phyloP scores from a whole-genome alignment of 2,329 filamentous ascomycete genomes.

The Thelonectria rubi region DNA sequence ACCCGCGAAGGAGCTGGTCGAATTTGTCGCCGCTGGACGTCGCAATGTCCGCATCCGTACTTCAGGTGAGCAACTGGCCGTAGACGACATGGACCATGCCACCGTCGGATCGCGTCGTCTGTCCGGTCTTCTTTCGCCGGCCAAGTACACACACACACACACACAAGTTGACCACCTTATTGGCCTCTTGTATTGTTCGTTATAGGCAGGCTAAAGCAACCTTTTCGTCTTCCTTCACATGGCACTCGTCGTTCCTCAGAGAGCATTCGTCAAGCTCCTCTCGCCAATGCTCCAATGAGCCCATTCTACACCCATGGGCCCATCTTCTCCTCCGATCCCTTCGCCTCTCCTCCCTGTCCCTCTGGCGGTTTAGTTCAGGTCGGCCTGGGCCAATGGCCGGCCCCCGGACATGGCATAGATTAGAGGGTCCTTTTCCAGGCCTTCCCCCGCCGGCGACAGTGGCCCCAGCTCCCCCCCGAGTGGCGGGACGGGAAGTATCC shows the following conservation, averaged over 20 bases:
- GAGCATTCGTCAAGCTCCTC: conserved; percentile 3
- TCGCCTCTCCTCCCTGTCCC: conserved; percentile 1
- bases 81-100: too few relatives aligned
- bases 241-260: neutral
- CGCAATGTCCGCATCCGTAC: too few relatives aligned
- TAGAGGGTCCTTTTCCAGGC: too few relatives aligned
- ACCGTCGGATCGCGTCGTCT: too few relatives aligned
- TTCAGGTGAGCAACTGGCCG: too few relatives aligned
- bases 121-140: too few relatives aligned
- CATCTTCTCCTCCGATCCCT: conserved; percentile 20
- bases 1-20: too few relatives aligned
- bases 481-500: conserved; percentile 23
- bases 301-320: conserved; percentile 15
- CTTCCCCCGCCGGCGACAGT: conserved; percentile 3
- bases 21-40: too few relatives aligned
- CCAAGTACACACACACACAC: too few relatives aligned
- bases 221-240: conserved; percentile 9
- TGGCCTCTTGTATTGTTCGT: neutral
- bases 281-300: conserved; percentile 18
- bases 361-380: conserved; percentile 9
- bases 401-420: neutral
- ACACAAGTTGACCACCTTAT: too few relatives aligned
- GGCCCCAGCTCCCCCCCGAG: conserved; percentile 18
- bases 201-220: too few relatives aligned
- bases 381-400: conserved; percentile 17